Evolutionary conservation across 176 grass and related monocot species (phyloP).

Genomic region (Aechmea fasciata): DNA sequence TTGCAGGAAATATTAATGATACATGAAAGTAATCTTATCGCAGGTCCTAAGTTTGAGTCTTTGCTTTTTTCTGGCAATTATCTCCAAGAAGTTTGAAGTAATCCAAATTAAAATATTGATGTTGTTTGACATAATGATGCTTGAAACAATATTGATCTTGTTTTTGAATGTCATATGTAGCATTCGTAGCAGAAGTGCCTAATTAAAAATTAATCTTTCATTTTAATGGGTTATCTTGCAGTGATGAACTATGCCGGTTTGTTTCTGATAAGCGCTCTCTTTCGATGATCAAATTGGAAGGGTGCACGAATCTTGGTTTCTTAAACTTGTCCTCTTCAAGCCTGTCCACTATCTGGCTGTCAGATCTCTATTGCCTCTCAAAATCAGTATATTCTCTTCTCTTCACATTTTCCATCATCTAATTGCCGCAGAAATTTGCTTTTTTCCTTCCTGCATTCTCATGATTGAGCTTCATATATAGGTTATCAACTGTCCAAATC

Average conservation of each 20-base stretch:
- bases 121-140: too few relatives aligned
- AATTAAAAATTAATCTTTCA: background rate
- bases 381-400: conserved; percentile 42
- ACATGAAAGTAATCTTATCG: too few relatives aligned
- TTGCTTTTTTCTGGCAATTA: too few relatives aligned
- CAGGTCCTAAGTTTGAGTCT: too few relatives aligned
- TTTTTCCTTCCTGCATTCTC: background rate
- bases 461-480: conserved; percentile 23
- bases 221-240: conserved; percentile 15
- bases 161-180: background rate
- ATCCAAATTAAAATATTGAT: too few relatives aligned
- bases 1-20: too few relatives aligned
- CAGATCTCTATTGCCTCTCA: conserved; percentile 51
- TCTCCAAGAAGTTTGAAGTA: too few relatives aligned
- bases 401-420: background rate
- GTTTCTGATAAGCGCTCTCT: conserved; percentile 59
- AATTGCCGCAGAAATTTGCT: background rate
- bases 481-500: conserved; percentile 80
- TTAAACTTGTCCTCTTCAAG: conserved; percentile 64
- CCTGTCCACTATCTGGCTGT: conserved; percentile 57
- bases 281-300: conserved; percentile 56
- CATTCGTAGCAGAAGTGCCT: background rate
- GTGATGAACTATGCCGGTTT: conserved; percentile 62
- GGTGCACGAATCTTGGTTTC: conserved; percentile 54
- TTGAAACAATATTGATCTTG: background rate